Evolutionary conservation across 2,329 filamentous ascomycete species (phyloP).

Genomic region (Penicillium vulpinum): DNA sequence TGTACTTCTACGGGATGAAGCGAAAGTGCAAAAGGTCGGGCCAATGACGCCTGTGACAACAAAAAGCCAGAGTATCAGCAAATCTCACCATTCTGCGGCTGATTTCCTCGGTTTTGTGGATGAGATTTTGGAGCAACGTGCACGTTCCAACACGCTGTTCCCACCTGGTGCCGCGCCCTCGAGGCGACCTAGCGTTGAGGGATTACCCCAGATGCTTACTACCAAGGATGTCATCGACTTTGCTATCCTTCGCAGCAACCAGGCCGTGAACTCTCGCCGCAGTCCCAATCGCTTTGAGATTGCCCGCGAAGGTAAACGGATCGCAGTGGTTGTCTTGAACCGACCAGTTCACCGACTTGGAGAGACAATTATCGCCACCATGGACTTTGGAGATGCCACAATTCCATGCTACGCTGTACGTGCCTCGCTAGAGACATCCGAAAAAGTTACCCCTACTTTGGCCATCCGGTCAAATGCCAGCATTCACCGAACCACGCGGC

Average conservation of each 20-base stretch:
- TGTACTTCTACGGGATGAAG: slow-evolving; percentile 81
- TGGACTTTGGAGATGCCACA: slow-evolving; percentile 78
- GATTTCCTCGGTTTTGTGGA: slow-evolving; percentile 78
- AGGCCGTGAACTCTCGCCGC: slow-evolving; percentile 66
- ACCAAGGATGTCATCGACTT: slow-evolving; percentile 87
- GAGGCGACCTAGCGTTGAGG: slow-evolving; percentile 54
- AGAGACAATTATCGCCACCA: slow-evolving; percentile 77
- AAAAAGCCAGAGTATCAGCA: slow-evolving; percentile 43
- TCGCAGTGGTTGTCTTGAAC: slow-evolving; percentile 85
- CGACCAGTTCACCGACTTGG: slow-evolving; percentile 86
- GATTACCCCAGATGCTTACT: slow-evolving; percentile 54
- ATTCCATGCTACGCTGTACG: slow-evolving; percentile 85
- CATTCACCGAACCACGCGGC: slow-evolving; percentile 81
- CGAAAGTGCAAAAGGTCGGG: slow-evolving; percentile 61
- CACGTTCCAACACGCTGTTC: slow-evolving; percentile 54
- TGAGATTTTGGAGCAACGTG: slow-evolving; percentile 63
- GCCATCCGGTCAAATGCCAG: slow-evolving; percentile 83
- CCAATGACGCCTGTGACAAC: slow-evolving; percentile 33
- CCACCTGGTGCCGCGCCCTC: slow-evolving; percentile 74
- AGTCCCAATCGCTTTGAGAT: slow-evolving; percentile 96
- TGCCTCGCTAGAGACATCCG: slow-evolving; percentile 79
- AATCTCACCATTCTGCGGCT: slow-evolving; percentile 50
- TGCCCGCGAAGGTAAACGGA: slow-evolving; percentile 83
- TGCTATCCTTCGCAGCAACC: slow-evolving; percentile 80
- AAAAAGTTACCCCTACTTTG: slow-evolving; percentile 76